Percentiles rank a stretch among this genome's conserved stretches.
Evolutionary conservation across 768 basidiomycete genomes (phyloP).

Genomic region (Boletus rubescentipes): DNA sequence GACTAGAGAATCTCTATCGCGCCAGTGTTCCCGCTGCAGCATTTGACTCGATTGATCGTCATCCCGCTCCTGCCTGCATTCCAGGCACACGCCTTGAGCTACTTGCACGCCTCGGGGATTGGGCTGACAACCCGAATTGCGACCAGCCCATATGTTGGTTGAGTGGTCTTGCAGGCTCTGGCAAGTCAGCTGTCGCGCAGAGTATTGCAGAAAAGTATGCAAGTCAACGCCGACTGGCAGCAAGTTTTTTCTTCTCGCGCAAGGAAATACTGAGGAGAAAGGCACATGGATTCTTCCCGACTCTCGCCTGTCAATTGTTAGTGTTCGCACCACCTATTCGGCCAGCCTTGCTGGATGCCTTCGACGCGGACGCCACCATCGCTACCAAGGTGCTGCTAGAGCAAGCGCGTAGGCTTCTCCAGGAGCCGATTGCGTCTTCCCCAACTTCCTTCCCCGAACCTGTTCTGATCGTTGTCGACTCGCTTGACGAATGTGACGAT

Average conservation of each 20-base stretch:
- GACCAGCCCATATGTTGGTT: too few relatives aligned
- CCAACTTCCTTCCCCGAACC: slow-evolving; percentile 9
- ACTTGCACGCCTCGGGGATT: too few relatives aligned
- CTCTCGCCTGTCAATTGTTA: slow-evolving; percentile 34
- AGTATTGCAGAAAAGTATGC: slow-evolving; percentile 27
- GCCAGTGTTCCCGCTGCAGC: too few relatives aligned
- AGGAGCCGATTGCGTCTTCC: slow-evolving; percentile 17
- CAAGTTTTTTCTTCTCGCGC: slow-evolving; percentile 36
- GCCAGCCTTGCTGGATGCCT: slow-evolving; percentile 15
- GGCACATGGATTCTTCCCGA: slow-evolving; percentile 27
- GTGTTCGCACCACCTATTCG: slow-evolving; percentile 14
- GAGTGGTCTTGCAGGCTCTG: too few relatives aligned
- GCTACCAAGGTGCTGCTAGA: slow-evolving; percentile 24
- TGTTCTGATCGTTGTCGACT: slow-evolving; percentile 23
- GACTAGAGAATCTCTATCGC: too few relatives aligned
- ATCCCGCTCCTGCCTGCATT: too few relatives aligned
- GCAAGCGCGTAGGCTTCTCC: slow-evolving; percentile 25
- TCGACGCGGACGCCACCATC: slow-evolving; percentile 21
- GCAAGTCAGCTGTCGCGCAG: too few relatives aligned
- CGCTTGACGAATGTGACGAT: slow-evolving; percentile 27
- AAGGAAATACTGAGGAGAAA: slow-evolving; percentile 20
- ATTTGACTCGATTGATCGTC: too few relatives aligned
- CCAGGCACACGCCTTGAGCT: too few relatives aligned
- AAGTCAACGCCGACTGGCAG: slow-evolving; percentile 24
- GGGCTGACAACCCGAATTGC: too few relatives aligned